Base-by-base conservation (phyloP, 1,139 yeast genomes). In the Scheffersomyces illinoinensis region DNA sequence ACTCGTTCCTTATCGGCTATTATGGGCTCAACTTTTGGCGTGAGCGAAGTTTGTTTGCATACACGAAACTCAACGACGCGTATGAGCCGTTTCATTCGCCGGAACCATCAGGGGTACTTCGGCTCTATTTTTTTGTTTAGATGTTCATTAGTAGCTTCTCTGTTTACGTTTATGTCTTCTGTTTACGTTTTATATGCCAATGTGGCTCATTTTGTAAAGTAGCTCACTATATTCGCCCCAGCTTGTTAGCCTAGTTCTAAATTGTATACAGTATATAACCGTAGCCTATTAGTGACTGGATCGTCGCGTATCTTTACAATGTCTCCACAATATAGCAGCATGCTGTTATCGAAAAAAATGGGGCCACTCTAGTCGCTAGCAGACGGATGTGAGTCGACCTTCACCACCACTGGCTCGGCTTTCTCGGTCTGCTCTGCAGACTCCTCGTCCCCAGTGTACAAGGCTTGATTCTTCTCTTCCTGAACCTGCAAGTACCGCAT, bases 401-500 rank as follows among this genome's bases (percentile, higher is more conserved):
- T 48, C 14, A 48, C 51, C 51, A 48, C 10, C 7, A 20, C 51
- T 10, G 51, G 24, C 6, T 48, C 51, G 18, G 26, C 24, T 20
- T 48, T 48, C 8, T 21, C 51, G 14, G 21, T 19, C 21, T 8
- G 26, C 18, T 48, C 51, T 8, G 51, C 49, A n/a, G 46, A 19
- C 26, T 55, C 54, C 21, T 57, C 54, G 17, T 54, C 59, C 20
- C 24, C 39, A 10, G 50, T 5, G 8, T 48, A 47, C 8, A 46
- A 47, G 6, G 47, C 50, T 8, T n/a, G 14, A 20, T 26, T 33
- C n/a, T 56, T 61, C 48, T 72, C 67, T 43, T 82, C 85, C 53
- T 70, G 69, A 10, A 73, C 60, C 61, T 83, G 85, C 53, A 82
- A 66, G 54, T 59, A 66, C 49, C 73, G 64, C n/a, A 74, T 74